Evolutionary conservation across 1,139 yeast genomes (phyloP), one percentile per base, ranked within the genome.

Genomic region (Yamadazyma dendronema): DNA sequence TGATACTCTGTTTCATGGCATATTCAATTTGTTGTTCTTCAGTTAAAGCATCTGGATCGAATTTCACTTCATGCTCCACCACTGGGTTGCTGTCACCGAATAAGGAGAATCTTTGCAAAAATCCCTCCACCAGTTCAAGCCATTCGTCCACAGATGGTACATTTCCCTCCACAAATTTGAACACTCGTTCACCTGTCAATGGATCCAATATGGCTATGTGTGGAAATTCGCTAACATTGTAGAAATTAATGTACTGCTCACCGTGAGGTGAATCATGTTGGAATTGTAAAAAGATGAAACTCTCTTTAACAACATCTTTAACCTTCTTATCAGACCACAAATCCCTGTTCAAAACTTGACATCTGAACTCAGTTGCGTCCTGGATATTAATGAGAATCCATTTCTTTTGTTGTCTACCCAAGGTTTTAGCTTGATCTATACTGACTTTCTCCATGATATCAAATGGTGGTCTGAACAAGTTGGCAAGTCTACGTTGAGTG

Each of bases 201-300:
- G 98, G 97, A 56, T 94, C 99, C 38, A 94, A 59, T 30, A 94
- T 86, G 2, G 97, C 88, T 30, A 94, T 80, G 56, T 92, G 97
- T 1, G 99, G 99, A 53, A 68, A 83, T 23, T 64, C 72, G 19
- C 74, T 75, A 3, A 70, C 59, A 3, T 84, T 81, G 55, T 92
- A 90, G 54, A 85, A 84, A 44, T 82, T 81, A 16, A 72, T 54
- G 56, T 87, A 92, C 42, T 72, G 76, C 43, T 69, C 67, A 1
- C 97, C 97, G 43, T 78, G 81, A 9, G 78, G 76, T 1, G 94
- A 81, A 49, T 85, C 94, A 35, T 71, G 71, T 47, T 84, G 90
- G 57, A 84, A 90, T 61, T 87, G 95, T 40, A 90, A 59, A 54
- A 90, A 88, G 4, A 92, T 61, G 52, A 94, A 94, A 54, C 83